A percentile compares a stretch with the other conserved stretches of the same genome.
These are phyloP conservation scores for Xylaria sp. DNA, from an alignment of 2,329 filamentous ascomycete genomes.

Conservation along the genomic window DNA sequence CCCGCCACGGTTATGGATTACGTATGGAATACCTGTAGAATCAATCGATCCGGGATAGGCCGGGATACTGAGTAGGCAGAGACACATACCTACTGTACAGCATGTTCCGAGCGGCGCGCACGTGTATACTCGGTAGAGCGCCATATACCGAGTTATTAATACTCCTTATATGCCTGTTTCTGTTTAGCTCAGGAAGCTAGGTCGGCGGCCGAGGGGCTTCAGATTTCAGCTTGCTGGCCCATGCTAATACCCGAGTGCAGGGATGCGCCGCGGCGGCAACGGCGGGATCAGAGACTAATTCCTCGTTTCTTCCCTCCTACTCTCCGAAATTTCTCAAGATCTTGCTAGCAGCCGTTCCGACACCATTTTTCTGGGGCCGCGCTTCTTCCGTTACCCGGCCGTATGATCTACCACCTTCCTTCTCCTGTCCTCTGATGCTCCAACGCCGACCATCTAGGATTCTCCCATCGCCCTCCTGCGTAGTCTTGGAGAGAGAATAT, in stretches of 20 bases:
- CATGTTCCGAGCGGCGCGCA: constrained; percentile 1
- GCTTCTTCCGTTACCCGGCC: constrained; percentile 26
- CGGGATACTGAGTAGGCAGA: not conserved
- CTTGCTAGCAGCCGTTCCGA: constrained; percentile 11
- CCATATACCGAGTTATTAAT: not conserved
- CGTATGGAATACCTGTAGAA: not conserved
- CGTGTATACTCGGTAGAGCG: not conserved
- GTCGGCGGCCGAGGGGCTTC: constrained; percentile 22
- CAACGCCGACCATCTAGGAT: not conserved
- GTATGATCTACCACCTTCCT: constrained; percentile 12
- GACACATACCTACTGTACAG: not conserved
- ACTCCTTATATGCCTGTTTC: constrained; percentile 4
- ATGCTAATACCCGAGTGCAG: constrained; percentile 22
- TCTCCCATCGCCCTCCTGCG: no score
- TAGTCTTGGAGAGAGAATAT: not conserved
- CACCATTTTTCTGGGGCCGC: constrained; percentile 10
- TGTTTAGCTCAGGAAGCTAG: constrained; percentile 10
- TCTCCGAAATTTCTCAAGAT: constrained; percentile 23
- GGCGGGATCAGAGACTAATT: not conserved
- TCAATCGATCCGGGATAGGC: constrained; percentile 1
- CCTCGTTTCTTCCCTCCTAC: no score
- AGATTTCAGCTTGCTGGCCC: not conserved
- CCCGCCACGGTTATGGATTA: not conserved
- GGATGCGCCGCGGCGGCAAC: constrained; percentile 4
- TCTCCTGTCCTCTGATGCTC: not conserved